Conservation (phyloP, 768 basidiomycete genomes). For the Stropharia rugosoannulata region DNA sequence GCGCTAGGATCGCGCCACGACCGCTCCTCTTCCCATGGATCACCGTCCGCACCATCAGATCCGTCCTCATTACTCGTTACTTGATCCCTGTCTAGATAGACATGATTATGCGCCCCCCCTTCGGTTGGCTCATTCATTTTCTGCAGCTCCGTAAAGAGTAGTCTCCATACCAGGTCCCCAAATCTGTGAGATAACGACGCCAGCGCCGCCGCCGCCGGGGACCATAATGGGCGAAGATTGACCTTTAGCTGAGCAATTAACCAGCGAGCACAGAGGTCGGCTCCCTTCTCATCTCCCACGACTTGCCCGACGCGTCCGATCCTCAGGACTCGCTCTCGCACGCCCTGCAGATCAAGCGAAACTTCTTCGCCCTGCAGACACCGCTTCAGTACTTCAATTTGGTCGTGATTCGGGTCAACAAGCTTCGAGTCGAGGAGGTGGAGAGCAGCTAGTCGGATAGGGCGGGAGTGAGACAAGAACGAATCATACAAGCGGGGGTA, state of each 20-base stretch:
- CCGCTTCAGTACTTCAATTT: slow-evolving; percentile 55
- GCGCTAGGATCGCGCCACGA: slow-evolving; percentile 77
- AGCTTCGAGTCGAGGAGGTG: slow-evolving; percentile 58
- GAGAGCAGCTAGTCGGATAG: slow-evolving; percentile 63
- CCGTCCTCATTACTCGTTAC: slow-evolving; percentile 3
- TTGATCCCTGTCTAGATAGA: slow-evolving; percentile 17
- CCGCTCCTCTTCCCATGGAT: slow-evolving; percentile 69
- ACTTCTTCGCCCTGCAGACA: slow-evolving; percentile 83
- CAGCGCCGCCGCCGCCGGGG: slow-evolving; percentile 72
- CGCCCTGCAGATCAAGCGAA: slow-evolving; percentile 73
- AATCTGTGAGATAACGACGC: slow-evolving; percentile 51
- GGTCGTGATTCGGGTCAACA: slow-evolving; percentile 40
- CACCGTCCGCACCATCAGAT: slow-evolving; percentile 18
- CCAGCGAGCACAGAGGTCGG: slow-evolving; percentile 71
- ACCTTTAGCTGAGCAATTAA: slow-evolving; percentile 89
- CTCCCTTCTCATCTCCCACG: slow-evolving; percentile 55
- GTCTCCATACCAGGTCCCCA: slow-evolving; percentile 69
- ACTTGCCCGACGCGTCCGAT: slow-evolving; percentile 71
- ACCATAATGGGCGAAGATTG: slow-evolving; percentile 89
- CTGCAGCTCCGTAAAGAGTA: slow-evolving; percentile 65
- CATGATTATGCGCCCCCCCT: background rate
- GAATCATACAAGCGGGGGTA: slow-evolving; percentile 52
- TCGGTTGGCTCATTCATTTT: slow-evolving; percentile 20
- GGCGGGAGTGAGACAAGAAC: slow-evolving; percentile 72
- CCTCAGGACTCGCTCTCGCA: slow-evolving; percentile 79